These are phyloP conservation scores for Dinochytrium kinnereticum DNA, from an alignment of 371 early-diverging fungal species.

Conservation along the genomic window DNA sequence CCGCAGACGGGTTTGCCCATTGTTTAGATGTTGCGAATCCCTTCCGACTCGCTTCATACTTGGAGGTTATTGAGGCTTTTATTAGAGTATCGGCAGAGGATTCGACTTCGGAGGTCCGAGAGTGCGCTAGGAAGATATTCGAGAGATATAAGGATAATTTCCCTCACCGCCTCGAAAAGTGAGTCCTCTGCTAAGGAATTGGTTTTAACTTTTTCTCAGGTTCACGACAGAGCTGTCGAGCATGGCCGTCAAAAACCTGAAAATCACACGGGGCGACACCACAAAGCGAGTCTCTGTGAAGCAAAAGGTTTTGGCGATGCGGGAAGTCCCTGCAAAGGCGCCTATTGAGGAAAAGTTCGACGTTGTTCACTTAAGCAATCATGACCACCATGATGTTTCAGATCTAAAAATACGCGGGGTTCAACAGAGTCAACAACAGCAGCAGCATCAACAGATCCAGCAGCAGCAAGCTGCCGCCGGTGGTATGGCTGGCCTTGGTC, in stretches of 20 bases:
- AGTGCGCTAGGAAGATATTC: slow-evolving; percentile 33
- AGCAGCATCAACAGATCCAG: not conserved
- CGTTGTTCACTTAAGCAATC: not conserved
- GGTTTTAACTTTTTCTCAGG: slow-evolving; percentile 14
- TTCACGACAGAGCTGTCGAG: slow-evolving; percentile 28
- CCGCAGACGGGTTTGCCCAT: slow-evolving; percentile 32
- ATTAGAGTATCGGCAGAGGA: slow-evolving; percentile 36
- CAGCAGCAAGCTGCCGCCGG: not conserved
- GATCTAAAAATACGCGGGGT: not conserved
- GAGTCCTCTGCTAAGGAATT: not conserved
- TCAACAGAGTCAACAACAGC: slow-evolving; percentile 1
- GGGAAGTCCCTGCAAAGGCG: not conserved
- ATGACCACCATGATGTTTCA: not conserved
- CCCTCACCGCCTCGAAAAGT: slow-evolving; percentile 38
- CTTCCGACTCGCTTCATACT: not conserved
- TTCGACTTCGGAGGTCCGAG: slow-evolving; percentile 39
- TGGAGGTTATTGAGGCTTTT: slow-evolving; percentile 34
- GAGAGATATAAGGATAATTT: slow-evolving; percentile 37
- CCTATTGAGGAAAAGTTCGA: not conserved
- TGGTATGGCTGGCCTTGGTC: not conserved
- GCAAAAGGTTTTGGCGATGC: not conserved
- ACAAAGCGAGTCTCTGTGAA: not conserved
- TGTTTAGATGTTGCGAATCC: slow-evolving; percentile 13
- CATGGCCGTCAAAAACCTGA: slow-evolving; percentile 33
- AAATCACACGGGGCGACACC: slow-evolving; percentile 17